A percentile compares a stretch with the other conserved stretches of the same genome.
These are phyloP conservation scores for Boletus sp. DNA, from an alignment of 768 basidiomycete species.

Conservation along the genomic window DNA sequence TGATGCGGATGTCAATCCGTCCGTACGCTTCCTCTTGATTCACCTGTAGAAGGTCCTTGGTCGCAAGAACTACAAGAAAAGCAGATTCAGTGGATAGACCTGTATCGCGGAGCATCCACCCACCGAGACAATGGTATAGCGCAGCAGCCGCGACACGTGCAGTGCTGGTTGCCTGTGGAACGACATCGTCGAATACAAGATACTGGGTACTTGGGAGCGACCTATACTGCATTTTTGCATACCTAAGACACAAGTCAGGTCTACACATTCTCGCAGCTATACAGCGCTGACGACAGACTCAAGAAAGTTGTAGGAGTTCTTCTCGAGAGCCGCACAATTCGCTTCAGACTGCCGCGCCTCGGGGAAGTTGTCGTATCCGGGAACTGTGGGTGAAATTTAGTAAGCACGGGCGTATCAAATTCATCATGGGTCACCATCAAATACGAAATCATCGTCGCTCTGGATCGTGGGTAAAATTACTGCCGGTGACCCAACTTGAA, in stretches of 20 bases:
- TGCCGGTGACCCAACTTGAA: slow-evolving; percentile 48
- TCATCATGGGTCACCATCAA: slow-evolving; percentile 54
- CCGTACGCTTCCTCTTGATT: slow-evolving; percentile 62
- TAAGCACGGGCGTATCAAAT: not conserved
- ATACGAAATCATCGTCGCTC: slow-evolving; percentile 60
- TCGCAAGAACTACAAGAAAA: slow-evolving; percentile 57
- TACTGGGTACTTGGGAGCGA: slow-evolving; percentile 48
- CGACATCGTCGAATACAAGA: slow-evolving; percentile 63
- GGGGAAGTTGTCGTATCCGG: slow-evolving; percentile 24
- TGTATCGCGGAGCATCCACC: slow-evolving; percentile 11
- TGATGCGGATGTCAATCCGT: slow-evolving; percentile 41
- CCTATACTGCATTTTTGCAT: slow-evolving; percentile 71
- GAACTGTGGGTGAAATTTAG: slow-evolving; percentile 25
- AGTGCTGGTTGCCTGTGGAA: slow-evolving; percentile 63
- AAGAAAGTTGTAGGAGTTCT: slow-evolving; percentile 75
- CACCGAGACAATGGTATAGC: slow-evolving; percentile 84
- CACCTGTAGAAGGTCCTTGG: slow-evolving; percentile 65
- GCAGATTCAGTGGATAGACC: not conserved
- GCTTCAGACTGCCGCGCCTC: slow-evolving; percentile 57
- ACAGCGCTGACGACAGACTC: slow-evolving; percentile 46
- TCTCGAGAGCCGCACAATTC: slow-evolving; percentile 60
- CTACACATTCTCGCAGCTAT: not conserved
- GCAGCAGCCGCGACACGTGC: slow-evolving; percentile 76
- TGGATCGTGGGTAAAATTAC: slow-evolving; percentile 39
- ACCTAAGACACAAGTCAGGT: slow-evolving; percentile 43